Percentiles rank a stretch among this genome's conserved stretches.
Evolutionary conservation across 1,139 yeast genomes (phyloP).

Genomic region (Blastobotrys ciferrii): DNA sequence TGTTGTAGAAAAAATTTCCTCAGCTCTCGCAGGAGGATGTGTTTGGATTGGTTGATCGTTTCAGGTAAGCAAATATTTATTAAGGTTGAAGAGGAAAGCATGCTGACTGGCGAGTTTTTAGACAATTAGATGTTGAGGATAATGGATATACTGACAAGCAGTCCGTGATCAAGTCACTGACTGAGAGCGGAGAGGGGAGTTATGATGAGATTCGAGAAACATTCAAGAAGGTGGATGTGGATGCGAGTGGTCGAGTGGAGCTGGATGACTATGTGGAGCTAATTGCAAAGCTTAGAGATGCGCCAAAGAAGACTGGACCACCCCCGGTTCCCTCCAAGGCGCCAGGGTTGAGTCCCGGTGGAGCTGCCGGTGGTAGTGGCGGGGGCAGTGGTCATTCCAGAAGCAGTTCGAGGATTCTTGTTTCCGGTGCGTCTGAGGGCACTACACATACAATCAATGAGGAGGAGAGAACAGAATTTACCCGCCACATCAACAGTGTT

Average conservation of each 20-base stretch:
- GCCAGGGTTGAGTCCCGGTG: constrained; percentile 15
- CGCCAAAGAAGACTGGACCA: constrained; percentile 31
- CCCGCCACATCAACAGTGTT: constrained; percentile 91
- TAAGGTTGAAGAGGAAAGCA: neutral
- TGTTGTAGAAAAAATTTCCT: constrained; percentile 72
- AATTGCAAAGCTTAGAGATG: constrained; percentile 37
- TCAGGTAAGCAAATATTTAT: constrained; percentile 37
- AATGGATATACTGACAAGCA: constrained; percentile 96
- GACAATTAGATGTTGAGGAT: constrained; percentile 82
- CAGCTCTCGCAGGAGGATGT: constrained; percentile 80
- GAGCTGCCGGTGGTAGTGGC: constrained; percentile 16
- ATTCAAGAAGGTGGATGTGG: constrained; percentile 83
- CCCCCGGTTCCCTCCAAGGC: constrained; percentile 25
- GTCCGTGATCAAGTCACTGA: constrained; percentile 78
- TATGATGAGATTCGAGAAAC: constrained; percentile 95
- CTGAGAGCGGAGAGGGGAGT: constrained; percentile 73
- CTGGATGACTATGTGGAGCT: constrained; percentile 93
- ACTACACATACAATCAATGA: constrained; percentile 97
- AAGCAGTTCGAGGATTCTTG: constrained; percentile 55
- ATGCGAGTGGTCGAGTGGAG: constrained; percentile 96
- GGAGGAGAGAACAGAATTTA: constrained; percentile 93
- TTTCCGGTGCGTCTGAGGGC: constrained; percentile 80
- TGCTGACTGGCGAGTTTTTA: constrained; percentile 28
- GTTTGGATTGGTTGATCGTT: constrained; percentile 78
- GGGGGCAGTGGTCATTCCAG: constrained; percentile 17